Evolutionary conservation across 495 filamentous ascomycete species (phyloP).

Genomic region (Cudoniella acicularis): DNA sequence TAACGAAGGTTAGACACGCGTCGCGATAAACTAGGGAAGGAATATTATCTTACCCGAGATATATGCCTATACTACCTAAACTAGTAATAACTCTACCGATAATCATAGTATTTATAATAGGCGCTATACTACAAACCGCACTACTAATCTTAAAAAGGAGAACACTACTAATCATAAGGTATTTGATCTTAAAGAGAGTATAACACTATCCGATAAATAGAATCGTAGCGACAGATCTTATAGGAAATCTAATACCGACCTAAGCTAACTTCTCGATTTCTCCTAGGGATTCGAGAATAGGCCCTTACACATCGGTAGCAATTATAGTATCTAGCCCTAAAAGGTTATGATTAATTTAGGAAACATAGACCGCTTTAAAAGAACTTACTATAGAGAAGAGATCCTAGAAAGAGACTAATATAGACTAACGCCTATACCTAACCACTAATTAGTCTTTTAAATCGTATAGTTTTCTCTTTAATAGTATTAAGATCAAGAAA

Average conservation of each 20-base stretch:
- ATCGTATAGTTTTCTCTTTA: too few relatives aligned
- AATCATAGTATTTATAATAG: constrained; percentile 46
- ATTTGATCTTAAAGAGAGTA: constrained; percentile 55
- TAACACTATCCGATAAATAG: constrained; percentile 40
- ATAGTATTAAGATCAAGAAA: too few relatives aligned
- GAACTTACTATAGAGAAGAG: too few relatives aligned
- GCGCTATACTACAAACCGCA: constrained; percentile 52
- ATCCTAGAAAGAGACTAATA: too few relatives aligned
- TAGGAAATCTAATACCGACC: constrained; percentile 49
- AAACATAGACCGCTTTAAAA: too few relatives aligned
- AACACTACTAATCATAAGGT: constrained; percentile 42
- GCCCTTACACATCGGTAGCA: constrained; percentile 52
- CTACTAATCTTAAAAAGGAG: constrained; percentile 46
- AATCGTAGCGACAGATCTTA: constrained; percentile 45
- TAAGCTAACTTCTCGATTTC: constrained; percentile 51
- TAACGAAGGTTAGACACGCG: constrained; percentile 25
- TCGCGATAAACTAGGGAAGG: constrained; percentile 12
- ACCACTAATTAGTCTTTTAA: too few relatives aligned
- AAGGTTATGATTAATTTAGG: too few relatives aligned
- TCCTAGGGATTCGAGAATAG: constrained; percentile 43
- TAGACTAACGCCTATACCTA: too few relatives aligned
- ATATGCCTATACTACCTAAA: constrained; percentile 46
- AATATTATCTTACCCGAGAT: constrained; percentile 40
- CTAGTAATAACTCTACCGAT: constrained; percentile 41
- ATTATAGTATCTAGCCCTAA: constrained; percentile 57